A percentile compares a stretch with the other conserved stretches of the same genome.
Evolutionary conservation across 2,329 filamentous ascomycete species (phyloP).

Genomic region (Colletotrichum spaethianum): DNA sequence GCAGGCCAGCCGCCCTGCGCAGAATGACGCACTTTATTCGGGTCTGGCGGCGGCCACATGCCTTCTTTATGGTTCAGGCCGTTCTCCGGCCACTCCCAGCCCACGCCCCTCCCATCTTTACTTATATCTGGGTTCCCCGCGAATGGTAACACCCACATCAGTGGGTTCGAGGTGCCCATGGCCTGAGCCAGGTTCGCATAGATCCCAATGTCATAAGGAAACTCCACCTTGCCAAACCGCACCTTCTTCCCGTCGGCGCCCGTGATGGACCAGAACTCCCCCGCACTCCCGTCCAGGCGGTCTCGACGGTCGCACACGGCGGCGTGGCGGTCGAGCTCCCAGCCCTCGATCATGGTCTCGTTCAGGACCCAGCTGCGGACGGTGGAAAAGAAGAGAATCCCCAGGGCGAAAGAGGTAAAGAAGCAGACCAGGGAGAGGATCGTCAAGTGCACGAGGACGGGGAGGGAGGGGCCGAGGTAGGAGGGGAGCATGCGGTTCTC

Average conservation of each 20-base stretch:
- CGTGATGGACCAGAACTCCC: slow-evolving; percentile 58
- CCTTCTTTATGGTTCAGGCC: slow-evolving; percentile 77
- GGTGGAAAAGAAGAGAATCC: slow-evolving; percentile 76
- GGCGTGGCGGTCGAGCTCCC: slow-evolving; percentile 78
- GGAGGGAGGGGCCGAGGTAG: slow-evolving; percentile 78
- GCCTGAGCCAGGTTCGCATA: slow-evolving; percentile 81
- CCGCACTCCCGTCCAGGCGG: slow-evolving; percentile 52
- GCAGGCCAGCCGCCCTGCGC: slow-evolving; percentile 55
- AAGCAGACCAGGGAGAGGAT: slow-evolving; percentile 71
- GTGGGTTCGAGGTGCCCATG: slow-evolving; percentile 78
- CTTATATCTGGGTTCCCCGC: slow-evolving; percentile 64
- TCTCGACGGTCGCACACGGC: slow-evolving; percentile 64
- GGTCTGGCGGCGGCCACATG: slow-evolving; percentile 76
- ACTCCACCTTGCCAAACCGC: slow-evolving; percentile 76
- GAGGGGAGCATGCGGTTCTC: slow-evolving; percentile 75
- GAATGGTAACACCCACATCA: slow-evolving; percentile 80
- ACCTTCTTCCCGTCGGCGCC: slow-evolving; percentile 58
- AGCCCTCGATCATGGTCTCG: slow-evolving; percentile 85
- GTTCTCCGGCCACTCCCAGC: slow-evolving; percentile 80
- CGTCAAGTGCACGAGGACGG: slow-evolving; percentile 73
- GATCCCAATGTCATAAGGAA: slow-evolving; percentile 85
- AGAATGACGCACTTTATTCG: slow-evolving; percentile 69
- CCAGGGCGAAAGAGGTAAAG: slow-evolving; percentile 72
- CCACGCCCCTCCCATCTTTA: slow-evolving; percentile 55
- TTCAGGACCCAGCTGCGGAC: slow-evolving; percentile 75